Evolutionary conservation across 2,329 filamentous ascomycete species (phyloP), one percentile per base, ranked within the genome.

Genomic region (Pseudocercospora macadamiae): DNA sequence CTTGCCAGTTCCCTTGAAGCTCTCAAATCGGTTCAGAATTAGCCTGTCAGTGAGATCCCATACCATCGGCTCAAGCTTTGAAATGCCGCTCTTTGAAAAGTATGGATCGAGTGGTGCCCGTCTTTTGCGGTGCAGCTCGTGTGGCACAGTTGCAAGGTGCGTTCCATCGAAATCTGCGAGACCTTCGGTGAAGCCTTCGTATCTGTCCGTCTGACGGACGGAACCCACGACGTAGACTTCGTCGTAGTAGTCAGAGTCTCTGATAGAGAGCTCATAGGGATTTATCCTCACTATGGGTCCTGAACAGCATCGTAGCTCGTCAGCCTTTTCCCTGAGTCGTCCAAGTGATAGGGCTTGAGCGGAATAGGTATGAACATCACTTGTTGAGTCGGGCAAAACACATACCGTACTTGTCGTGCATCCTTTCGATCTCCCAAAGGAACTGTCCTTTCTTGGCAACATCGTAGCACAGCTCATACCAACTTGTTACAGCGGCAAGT

Each of bases 221-320:
- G 51, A 55, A 5, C 72, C 54, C 18, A 59, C 60, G 25, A 64
- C 53, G 54, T 69, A 68, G 49, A 70, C 51, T 25, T 62, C 59
- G 23, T 66, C 57, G 49, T 66, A 66, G 69, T 73, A 78, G 49
- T 66, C 66, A 12, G 73, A 66, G 62, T 78, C 76, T 34, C 71
- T 68, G 64, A 78, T 74, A 55, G 79, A 76, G 26, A 79, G 59
- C 64, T 79, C 76, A 54, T 74, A 53, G 6, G 76, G 77, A 8
- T 73, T 76, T 53, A 78, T 76, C 52, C 77, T 71, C 28, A 79
- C 67, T 45, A 78, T 73, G 6, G 77, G 76, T 10, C 64, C 81
- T n/a, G n/a, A n/a, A n/a, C n/a, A n/a, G n/a, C n/a, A n/a, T n/a
- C n/a, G n/a, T n/a, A n/a, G n/a, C n/a, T n/a, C n/a, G n/a, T n/a